A percentile compares a stretch with the other conserved stretches of the same genome.
phyloP scores from a whole-genome alignment of 306 rosid species.

The Echinosophora koreensis region DNA sequence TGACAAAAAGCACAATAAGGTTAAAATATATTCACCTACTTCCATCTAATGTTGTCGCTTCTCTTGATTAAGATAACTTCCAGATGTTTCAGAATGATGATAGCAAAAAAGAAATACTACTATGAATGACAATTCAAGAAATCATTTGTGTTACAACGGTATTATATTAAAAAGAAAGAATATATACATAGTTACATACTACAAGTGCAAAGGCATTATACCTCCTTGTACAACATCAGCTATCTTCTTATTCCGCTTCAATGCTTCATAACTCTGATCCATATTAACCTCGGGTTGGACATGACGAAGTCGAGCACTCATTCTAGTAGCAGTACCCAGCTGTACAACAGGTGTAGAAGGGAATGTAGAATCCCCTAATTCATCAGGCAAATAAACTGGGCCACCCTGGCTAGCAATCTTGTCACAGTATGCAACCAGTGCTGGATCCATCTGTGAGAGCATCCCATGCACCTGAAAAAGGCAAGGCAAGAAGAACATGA shows the following conservation, averaged over 20 bases:
- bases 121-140: slow-evolving; percentile 7
- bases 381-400: slow-evolving; percentile 77
- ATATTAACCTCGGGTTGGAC: slow-evolving; percentile 81
- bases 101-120: background rate
- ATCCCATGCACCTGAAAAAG: slow-evolving; percentile 84
- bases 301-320: slow-evolving; percentile 90
- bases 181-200: slow-evolving; percentile 4
- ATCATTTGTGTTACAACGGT: slow-evolving; percentile 8
- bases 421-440: slow-evolving; percentile 83
- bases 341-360: slow-evolving; percentile 83
- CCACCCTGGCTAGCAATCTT: slow-evolving; percentile 93
- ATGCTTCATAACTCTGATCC: slow-evolving; percentile 75
- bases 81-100: slow-evolving; percentile 32
- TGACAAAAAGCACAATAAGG: background rate
- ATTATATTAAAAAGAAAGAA: background rate
- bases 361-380: slow-evolving; percentile 66
- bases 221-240: slow-evolving; percentile 71
- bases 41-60: background rate
- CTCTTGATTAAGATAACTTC: slow-evolving; percentile 12
- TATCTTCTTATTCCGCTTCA: slow-evolving; percentile 73
- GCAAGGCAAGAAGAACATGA: slow-evolving; percentile 16
- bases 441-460: slow-evolving; percentile 98
- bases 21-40: background rate
- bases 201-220: slow-evolving; percentile 41
- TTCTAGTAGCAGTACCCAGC: slow-evolving; percentile 73